These are phyloP conservation scores for Solanum sitiens DNA, from an alignment of 257 asterid species.

Conservation along the genomic window DNA sequence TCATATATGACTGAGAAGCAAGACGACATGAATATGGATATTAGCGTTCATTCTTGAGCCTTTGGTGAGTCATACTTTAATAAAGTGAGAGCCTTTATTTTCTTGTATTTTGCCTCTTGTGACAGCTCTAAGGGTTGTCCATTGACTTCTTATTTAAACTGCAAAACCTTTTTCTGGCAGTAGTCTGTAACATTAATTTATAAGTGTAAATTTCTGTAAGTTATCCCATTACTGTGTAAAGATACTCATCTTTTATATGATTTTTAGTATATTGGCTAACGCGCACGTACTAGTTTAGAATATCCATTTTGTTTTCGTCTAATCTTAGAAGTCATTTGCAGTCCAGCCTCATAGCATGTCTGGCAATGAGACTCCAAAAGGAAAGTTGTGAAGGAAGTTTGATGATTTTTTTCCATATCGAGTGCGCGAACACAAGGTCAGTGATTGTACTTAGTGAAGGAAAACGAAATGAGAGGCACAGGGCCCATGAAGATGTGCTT, in stretches of 20 bases:
- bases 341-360: neutral
- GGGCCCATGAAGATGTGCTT: slow-evolving; percentile 13
- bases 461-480: neutral
- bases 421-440: neutral
- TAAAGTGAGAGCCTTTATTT: slow-evolving; percentile 5
- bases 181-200: neutral
- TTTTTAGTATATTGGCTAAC: neutral
- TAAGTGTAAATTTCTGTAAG: slow-evolving; percentile 1
- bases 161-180: neutral
- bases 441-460: neutral
- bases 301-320: neutral
- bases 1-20: slow-evolving; percentile 21
- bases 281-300: neutral
- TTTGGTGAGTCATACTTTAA: slow-evolving; percentile 24
- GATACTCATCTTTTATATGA: neutral
- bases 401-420: neutral
- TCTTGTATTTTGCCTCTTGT: neutral
- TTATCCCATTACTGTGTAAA: neutral
- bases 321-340: neutral
- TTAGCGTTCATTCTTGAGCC: slow-evolving; percentile 19
- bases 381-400: neutral
- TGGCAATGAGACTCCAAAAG: neutral
- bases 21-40: slow-evolving; percentile 17
- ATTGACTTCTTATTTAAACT: neutral
- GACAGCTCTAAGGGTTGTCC: neutral